Conservation (phyloP, 2,329 filamentous ascomycete species). For the Dichotomopilus funicola region DNA sequence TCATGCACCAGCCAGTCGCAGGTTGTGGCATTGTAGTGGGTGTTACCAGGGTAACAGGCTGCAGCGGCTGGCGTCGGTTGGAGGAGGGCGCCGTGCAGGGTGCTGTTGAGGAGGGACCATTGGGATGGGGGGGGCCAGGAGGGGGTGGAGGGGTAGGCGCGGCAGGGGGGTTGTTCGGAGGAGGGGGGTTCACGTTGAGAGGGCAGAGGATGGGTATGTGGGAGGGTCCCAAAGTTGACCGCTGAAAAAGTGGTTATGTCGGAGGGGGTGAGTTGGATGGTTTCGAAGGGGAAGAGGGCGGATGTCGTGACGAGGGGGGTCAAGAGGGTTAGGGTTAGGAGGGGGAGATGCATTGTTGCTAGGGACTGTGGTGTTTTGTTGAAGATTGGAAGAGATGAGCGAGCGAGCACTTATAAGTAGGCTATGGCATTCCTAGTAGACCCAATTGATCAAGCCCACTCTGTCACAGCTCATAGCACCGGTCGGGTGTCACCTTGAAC, state of each 20-base stretch:
- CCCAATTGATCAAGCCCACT: no score
- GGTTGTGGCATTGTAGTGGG: conserved; percentile 18
- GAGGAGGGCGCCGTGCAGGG: conserved; percentile 27
- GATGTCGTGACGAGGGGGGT: no score
- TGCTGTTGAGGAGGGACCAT: conserved; percentile 26
- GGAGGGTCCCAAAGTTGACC: neutral
- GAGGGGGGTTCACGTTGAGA: neutral
- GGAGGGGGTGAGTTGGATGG: neutral
- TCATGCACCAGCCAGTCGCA: conserved; percentile 25
- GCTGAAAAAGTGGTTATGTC: neutral
- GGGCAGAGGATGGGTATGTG: no score
- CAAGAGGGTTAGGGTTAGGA: no score
- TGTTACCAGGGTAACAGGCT: conserved; percentile 25
- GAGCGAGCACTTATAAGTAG: no score
- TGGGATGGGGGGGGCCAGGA: conserved; percentile 16
- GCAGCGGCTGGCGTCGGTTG: conserved; percentile 27
- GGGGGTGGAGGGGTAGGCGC: conserved; percentile 6
- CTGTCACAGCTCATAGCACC: no score
- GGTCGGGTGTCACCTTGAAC: no score
- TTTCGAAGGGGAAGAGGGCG: conserved; percentile 4
- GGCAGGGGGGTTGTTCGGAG: neutral
- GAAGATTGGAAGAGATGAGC: no score
- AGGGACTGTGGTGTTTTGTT: no score
- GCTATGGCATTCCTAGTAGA: no score
- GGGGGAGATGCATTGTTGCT: no score